phyloP scores from a whole-genome alignment of 108 stramenopile species.

The Nitzschia palea region DNA sequence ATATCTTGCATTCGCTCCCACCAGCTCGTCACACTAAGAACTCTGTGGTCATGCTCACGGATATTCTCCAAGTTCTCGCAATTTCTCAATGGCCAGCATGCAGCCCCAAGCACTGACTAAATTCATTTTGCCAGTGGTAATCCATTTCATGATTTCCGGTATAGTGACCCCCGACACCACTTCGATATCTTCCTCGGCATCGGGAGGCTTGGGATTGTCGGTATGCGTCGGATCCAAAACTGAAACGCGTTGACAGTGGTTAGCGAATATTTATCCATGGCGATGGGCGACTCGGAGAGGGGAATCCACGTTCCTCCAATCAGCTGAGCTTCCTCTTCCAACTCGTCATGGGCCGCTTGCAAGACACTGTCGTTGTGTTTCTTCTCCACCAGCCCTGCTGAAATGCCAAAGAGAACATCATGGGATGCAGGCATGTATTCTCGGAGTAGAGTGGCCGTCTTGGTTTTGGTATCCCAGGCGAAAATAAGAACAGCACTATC shows the following conservation, averaged over 20 bases:
- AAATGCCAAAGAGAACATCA: slow-evolving; percentile 57
- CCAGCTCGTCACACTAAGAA: too few species aligned
- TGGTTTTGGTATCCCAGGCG: slow-evolving; percentile 73
- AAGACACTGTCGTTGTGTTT: slow-evolving; percentile 44
- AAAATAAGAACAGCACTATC: slow-evolving; percentile 73
- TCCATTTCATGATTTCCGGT: slow-evolving; percentile 56
- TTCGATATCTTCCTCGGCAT: slow-evolving; percentile 86
- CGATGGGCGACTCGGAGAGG: slow-evolving; percentile 42
- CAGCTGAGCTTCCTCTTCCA: slow-evolving; percentile 86
- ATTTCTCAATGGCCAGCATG: slow-evolving; percentile 67
- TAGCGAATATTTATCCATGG: slow-evolving; percentile 82
- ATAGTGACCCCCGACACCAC: slow-evolving; percentile 61
- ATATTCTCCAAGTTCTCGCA: slow-evolving; percentile 72
- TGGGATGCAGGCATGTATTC: slow-evolving; percentile 84
- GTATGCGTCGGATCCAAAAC: slow-evolving; percentile 67
- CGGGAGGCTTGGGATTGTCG: slow-evolving; percentile 62
- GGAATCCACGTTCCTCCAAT: slow-evolving; percentile 71
- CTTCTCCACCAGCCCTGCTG: slow-evolving; percentile 77
- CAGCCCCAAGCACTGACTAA: slow-evolving; percentile 74
- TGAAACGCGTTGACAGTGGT: slow-evolving; percentile 65
- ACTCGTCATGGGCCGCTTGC: slow-evolving; percentile 64
- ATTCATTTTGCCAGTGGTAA: slow-evolving; percentile 76
- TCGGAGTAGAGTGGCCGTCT: slow-evolving; percentile 69
- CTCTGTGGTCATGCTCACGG: slow-evolving; percentile 16
- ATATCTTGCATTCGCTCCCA: too few species aligned